Base-by-base conservation (phyloP, 768 basidiomycete genomes). In the Erythrobasidium yunnanense region DNA sequence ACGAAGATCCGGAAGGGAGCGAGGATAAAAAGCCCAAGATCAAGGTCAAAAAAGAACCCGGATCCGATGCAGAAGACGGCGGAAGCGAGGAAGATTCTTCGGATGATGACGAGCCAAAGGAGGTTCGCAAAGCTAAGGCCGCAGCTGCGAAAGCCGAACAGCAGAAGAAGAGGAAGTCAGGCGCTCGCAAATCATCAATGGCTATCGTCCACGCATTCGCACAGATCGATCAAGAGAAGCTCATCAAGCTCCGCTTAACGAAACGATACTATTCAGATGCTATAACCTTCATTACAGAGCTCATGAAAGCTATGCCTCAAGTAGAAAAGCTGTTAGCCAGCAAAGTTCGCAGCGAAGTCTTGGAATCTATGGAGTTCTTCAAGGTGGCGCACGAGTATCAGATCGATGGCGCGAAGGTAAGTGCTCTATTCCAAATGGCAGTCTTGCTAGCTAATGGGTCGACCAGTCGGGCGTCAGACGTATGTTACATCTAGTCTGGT, bases 401-500 rank as follows among this genome's bases (percentile, higher is more conserved):
- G 70, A 83, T 97, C 55, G 81, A 84, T 42, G 81, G 82, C 35
- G 86, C 92, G 1, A 84, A 87, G 76, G 88, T 88, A 49, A 42
- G 80, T 15, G 30, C 30, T 22, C 20, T 34, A 42, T 33, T 17
- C 22, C 23, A 20, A 32, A 20, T 18, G 18, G 11, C 29, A 5
- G 11, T 17, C 17, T 25, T 30, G n/a, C 30, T 27, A 45, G 30
- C 33, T 55, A 42, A n/a, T n/a, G 38, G 23, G 49, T 49, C 5
- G 51, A 1, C 15, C 70, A 93, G 90, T 77, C 78, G 15, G 95
- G 95, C 0, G 85, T 99, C 73, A 90, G 87, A 79, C 89, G 85
- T 73, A 96, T 97, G 93, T 75, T 99, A 15, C 95, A 97, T 75
- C 80, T 99, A 25, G 88, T 99, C 71, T 97, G 95, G 95, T 82